Evolutionary conservation across 176 grass and related monocot species (phyloP), one percentile per base, ranked within the genome.

Genomic region (Aegilops umbellulata): DNA sequence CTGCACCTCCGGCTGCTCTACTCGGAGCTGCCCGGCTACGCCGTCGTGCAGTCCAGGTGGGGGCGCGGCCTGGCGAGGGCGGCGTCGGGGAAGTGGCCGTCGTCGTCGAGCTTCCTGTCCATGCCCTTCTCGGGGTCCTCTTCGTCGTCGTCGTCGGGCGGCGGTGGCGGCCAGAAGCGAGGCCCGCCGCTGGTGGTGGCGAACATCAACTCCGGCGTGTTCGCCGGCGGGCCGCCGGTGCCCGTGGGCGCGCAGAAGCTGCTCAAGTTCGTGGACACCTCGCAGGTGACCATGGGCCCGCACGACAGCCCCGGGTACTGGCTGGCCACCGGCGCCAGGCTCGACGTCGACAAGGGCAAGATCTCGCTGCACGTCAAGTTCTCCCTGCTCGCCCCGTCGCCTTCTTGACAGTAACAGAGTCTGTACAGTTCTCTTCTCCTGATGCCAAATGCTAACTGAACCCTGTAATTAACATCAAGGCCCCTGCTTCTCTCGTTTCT

Each of bases 271-370:
- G 94, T 98, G 9, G 92, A 96, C 41, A 98, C 92, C 8, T 90
- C 88, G 74, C 92, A 95, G 63, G 83, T 98, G 17, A 91, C 88
- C 70, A 94, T 85, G 90, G 97, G 94, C 1, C 92, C 94, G 4
- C 91, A 98, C 70, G 88, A 98, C 26, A 92, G 71, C 6, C 97
- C 97, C 20, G 97, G 97, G 17, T 83, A 96, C 80, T 98, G 97
- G 97, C 78, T 98, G 26, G 90, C 92, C 78, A 98, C 94, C n/a
- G 94, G 94, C 0, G 97, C 93, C 22, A 94, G 94, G 88, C 90
- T 98, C 6, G 87, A 96, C 60, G 88, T 96, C 36, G 92, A 91
- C 58, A 96, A 91, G 69, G 90, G 94, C 64, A 98, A 80, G 92
- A 95, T 98, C 58, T 91, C 78, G 25, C 89, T 98, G 77, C 88